Evolutionary conservation across 192 early-diverging fungal genomes (phyloP).

Genomic region (Pilaira anomala): DNA sequence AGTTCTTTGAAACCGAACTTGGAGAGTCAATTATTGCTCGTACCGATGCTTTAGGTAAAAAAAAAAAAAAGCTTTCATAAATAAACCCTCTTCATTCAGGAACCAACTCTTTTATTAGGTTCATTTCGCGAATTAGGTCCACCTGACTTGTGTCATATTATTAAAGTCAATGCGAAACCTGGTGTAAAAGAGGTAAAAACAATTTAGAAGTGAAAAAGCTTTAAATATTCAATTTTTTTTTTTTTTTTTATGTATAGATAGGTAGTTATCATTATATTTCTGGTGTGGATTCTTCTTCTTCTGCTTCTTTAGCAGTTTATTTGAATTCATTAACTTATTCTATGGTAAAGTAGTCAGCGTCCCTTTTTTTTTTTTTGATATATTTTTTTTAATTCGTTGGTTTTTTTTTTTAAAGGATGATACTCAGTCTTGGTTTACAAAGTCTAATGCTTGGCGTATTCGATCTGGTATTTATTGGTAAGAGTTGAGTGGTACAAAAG

Average conservation of each 20-base stretch:
- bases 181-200: constrained; percentile 75
- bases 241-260: constrained; percentile 55
- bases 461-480: constrained; percentile 66
- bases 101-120: constrained; percentile 38
- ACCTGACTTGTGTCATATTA: constrained; percentile 95
- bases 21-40: constrained; percentile 85
- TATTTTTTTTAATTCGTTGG: not conserved
- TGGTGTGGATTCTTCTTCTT: constrained; percentile 85
- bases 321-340: constrained; percentile 94
- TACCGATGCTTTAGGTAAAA: constrained; percentile 87
- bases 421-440: constrained; percentile 63
- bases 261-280: constrained; percentile 80
- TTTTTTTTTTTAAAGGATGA: constrained; percentile 49
- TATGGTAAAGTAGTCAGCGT: constrained; percentile 45
- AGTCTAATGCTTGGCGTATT: constrained; percentile 60
- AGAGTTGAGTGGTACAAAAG: not conserved
- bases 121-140: constrained; percentile 92
- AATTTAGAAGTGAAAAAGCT: too few relatives aligned
- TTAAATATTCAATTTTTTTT: not conserved
- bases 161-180: constrained; percentile 85
- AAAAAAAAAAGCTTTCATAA: too few relatives aligned
- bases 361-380: not conserved
- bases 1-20: constrained; percentile 93
- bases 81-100: not conserved
- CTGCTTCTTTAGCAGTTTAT: constrained; percentile 96